These are phyloP conservation scores for Eucalyptus guilfoylei DNA, from an alignment of 345 rosid genomes.

Conservation along the genomic window DNA sequence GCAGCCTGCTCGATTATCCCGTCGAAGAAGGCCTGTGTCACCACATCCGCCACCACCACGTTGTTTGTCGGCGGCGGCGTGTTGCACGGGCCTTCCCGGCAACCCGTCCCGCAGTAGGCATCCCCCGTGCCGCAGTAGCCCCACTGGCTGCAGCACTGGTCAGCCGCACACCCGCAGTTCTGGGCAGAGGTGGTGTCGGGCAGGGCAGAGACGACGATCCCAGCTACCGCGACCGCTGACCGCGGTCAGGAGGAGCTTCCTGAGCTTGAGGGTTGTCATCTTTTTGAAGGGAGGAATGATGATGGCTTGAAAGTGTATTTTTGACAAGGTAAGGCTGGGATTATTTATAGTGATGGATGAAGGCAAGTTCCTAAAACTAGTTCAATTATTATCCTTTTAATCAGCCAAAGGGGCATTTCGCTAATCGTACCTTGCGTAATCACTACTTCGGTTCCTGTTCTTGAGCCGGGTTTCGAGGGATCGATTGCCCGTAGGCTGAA, in stretches of 20 bases:
- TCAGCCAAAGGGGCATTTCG: not conserved
- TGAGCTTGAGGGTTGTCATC: not conserved
- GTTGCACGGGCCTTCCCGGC: constrained; percentile 10
- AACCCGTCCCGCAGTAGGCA: constrained; percentile 12
- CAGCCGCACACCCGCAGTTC: constrained; percentile 11
- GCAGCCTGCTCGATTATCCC: constrained; percentile 19
- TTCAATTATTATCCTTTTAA: not conserved
- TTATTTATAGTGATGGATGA: not conserved
- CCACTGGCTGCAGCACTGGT: constrained; percentile 8
- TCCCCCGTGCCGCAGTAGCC: constrained; percentile 15
- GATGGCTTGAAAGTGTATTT: not conserved
- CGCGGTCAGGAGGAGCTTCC: not conserved
- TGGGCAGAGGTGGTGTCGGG: not conserved
- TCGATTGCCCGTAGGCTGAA: not conserved
- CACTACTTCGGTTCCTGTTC: not conserved
- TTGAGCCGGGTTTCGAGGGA: not conserved
- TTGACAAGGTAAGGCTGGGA: not conserved
- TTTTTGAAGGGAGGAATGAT: not conserved
- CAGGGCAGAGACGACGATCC: not conserved
- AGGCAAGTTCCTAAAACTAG: no score
- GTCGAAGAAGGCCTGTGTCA: constrained; percentile 22
- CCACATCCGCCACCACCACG: constrained; percentile 10
- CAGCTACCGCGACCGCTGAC: not conserved
- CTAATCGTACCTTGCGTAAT: not conserved
- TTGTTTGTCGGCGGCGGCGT: not conserved